Base-by-base conservation (phyloP, 371 early-diverging fungal species). In the Dinochytrium kinnereticum region DNA sequence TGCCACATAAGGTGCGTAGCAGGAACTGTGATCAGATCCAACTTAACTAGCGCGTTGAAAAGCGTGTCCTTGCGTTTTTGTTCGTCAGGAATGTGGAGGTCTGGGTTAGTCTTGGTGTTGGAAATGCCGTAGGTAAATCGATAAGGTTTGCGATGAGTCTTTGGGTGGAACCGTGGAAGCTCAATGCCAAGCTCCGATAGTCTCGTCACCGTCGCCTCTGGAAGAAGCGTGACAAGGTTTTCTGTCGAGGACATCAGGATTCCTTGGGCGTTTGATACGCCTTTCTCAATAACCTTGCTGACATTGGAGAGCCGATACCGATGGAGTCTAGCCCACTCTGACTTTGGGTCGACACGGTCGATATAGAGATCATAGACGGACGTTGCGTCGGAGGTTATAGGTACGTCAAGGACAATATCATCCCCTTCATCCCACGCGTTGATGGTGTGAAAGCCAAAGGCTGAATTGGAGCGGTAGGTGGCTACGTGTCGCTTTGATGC, bases 121-220 rank as follows among this genome's bases (percentile, higher is more conserved):
- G 64, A 51, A 59, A 92, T 79, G 2, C 91, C 92, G 78, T 91
- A 93, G n/a, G 90, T 71, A 69, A 83, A 90, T 38, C 86, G 85
- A 79, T 92, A 89, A 5, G 81, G 76, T 49, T 81, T 73, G 59
- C 85, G 76, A 37, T 87, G 84, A 49, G 83, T 88, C 24, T 76
- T 71, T 0, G 91, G 91, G 72, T 91, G 89, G 71, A 92, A 84
- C 31, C 86, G 82, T 3, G 92, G 91, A 40, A 93, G 73, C 76
- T 93, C 93, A 1, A 92, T 2, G 69, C 53, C 28, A 7, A 66
- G 39, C 82, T 80, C n/a, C 44, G 66, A 40, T 5, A 66, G 5
- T 33, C 30, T 38, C 24, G 3, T 19, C 24, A 37, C n/a, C n/a
- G 21, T 37, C 17, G 66, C 66, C 44, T 66, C 44, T 2, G 66